Percentiles rank a stretch among this genome's conserved stretches.
Conservation (phyloP, 2,329 filamentous ascomycete species). For the Fusarium miscanthi region DNA sequence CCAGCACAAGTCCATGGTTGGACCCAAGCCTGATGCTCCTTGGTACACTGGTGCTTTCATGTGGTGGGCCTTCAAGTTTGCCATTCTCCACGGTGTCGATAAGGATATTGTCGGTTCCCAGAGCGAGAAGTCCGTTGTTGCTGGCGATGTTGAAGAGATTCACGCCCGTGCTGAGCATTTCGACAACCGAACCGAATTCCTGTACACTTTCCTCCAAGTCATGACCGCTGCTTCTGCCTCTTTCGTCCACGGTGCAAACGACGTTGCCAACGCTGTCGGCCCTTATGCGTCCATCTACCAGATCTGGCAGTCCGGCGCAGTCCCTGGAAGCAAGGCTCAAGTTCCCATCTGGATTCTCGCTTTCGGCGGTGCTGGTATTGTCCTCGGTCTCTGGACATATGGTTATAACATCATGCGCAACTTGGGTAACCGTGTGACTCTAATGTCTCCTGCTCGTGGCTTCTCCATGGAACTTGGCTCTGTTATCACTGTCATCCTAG, state of each 20-base stretch:
- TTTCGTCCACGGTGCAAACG: constrained; percentile 75
- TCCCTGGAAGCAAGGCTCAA: constrained; percentile 56
- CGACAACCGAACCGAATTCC: constrained; percentile 70
- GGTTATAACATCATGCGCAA: constrained; percentile 74
- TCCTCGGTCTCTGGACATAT: constrained; percentile 68
- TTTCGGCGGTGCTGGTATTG: constrained; percentile 63
- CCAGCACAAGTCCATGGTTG: constrained; percentile 49
- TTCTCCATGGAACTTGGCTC: constrained; percentile 71
- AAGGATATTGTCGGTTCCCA: constrained; percentile 55
- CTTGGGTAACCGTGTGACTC: constrained; percentile 70
- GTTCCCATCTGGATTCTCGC: constrained; percentile 71
- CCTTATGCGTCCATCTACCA: constrained; percentile 72
- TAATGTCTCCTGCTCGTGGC: constrained; percentile 70
- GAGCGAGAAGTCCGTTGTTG: constrained; percentile 55
- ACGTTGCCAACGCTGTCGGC: constrained; percentile 71
- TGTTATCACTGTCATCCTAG: constrained; percentile 71
- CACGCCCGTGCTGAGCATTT: constrained; percentile 68
- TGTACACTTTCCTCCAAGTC: constrained; percentile 70
- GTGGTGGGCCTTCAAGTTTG: constrained; percentile 59
- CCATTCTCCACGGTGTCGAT: constrained; percentile 60
- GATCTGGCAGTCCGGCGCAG: constrained; percentile 64
- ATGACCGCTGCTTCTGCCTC: constrained; percentile 71
- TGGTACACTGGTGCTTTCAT: constrained; percentile 58
- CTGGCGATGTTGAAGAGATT: constrained; percentile 64
- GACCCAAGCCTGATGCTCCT: constrained; percentile 54